These are phyloP conservation scores for Helotiales sp. DNA, from an alignment of 2,329 filamentous ascomycete genomes.

Conservation along the genomic window DNA sequence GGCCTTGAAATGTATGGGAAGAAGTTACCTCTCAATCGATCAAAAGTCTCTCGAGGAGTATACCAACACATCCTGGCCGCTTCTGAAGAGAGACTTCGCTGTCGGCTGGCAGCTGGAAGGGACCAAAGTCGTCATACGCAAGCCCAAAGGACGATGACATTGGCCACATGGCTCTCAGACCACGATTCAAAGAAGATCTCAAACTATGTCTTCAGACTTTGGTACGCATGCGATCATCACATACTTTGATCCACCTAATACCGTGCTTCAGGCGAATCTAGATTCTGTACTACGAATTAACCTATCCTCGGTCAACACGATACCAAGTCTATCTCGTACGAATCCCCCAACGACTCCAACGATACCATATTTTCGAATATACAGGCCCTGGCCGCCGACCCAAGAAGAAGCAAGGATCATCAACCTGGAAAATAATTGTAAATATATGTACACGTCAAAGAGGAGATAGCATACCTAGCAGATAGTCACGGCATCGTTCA, in stretches of 20 bases:
- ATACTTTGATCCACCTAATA: background rate
- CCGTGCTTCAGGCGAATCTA: background rate
- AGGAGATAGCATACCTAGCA: too few relatives aligned
- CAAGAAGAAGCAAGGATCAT: background rate
- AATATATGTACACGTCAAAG: too few relatives aligned
- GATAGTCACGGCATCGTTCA: too few relatives aligned
- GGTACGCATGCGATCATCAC: background rate
- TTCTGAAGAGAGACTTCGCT: slow-evolving; percentile 64
- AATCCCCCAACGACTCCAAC: background rate
- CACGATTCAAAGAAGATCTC: background rate
- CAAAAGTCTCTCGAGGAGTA: slow-evolving; percentile 66
- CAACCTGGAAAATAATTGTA: too few relatives aligned
- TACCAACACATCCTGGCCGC: slow-evolving; percentile 70
- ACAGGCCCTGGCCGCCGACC: background rate
- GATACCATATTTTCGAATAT: background rate
- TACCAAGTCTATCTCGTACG: background rate
- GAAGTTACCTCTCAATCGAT: slow-evolving; percentile 76
- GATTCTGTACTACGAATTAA: background rate
- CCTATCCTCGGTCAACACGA: background rate
- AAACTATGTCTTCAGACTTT: background rate
- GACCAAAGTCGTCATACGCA: slow-evolving; percentile 74
- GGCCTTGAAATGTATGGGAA: slow-evolving; percentile 82
- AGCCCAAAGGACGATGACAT: slow-evolving; percentile 46
- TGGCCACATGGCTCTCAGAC: background rate
- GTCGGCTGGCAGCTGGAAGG: slow-evolving; percentile 85